Evolutionary conservation across 2,329 filamentous ascomycete species (phyloP).

Genomic region (Pseudogymnoascus sp.): DNA sequence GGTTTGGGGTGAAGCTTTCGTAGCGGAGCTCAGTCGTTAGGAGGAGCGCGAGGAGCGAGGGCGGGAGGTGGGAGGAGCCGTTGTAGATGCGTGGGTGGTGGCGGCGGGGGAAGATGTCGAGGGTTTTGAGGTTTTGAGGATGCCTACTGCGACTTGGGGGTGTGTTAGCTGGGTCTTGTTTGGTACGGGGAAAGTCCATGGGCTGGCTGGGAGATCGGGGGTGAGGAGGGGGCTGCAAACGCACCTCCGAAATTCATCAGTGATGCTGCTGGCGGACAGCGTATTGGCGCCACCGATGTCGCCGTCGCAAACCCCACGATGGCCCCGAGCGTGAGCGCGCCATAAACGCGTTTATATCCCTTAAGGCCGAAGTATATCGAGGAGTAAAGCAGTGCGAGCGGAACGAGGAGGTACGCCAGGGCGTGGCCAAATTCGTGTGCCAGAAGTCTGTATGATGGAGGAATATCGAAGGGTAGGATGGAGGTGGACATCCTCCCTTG

Average conservation of each 20-base stretch:
- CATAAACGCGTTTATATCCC: slow-evolving; percentile 18
- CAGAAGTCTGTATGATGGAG: slow-evolving; percentile 19
- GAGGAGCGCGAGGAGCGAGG: slow-evolving; percentile 27
- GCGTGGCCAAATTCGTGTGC: slow-evolving; percentile 23
- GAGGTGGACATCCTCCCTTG: slow-evolving; percentile 10
- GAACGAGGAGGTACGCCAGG: slow-evolving; percentile 22
- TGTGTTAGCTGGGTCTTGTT: slow-evolving; percentile 2
- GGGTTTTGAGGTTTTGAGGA: slow-evolving; percentile 35
- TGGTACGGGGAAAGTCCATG: not conserved
- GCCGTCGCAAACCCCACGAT: slow-evolving; percentile 22
- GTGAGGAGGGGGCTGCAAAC: slow-evolving; percentile 8
- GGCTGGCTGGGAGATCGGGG: not conserved
- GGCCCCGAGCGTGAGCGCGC: slow-evolving; percentile 19
- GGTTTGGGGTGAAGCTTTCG: slow-evolving; percentile 35
- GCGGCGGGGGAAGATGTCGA: slow-evolving; percentile 32
- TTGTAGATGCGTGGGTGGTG: slow-evolving; percentile 29
- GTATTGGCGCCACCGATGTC: slow-evolving; percentile 25
- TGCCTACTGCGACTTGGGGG: slow-evolving; percentile 28
- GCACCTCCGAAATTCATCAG: slow-evolving; percentile 30
- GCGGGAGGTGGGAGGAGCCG: slow-evolving; percentile 21
- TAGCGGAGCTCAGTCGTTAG: slow-evolving; percentile 34
- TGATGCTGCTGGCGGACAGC: slow-evolving; percentile 25
- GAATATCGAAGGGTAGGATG: slow-evolving; percentile 14
- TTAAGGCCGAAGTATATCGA: slow-evolving; percentile 26
- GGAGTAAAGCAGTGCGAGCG: slow-evolving; percentile 25